These are phyloP conservation scores for Metarhizium anisopliae DNA, from an alignment of 2,329 filamentous ascomycete species.

Conservation along the genomic window DNA sequence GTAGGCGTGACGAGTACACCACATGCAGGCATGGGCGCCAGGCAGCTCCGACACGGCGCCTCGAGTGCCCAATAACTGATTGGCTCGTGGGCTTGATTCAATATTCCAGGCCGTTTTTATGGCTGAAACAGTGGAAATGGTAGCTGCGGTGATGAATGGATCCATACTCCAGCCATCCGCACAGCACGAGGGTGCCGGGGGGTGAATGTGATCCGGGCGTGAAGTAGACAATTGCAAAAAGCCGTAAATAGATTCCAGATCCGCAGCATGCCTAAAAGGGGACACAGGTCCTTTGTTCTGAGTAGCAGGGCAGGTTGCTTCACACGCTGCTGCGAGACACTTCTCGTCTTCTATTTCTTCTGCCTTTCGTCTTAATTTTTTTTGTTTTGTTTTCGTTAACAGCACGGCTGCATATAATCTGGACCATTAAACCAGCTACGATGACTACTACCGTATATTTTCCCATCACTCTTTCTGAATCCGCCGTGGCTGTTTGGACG, in stretches of 20 bases:
- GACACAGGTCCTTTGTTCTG: neutral
- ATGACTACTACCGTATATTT: neutral
- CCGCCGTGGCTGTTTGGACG: neutral
- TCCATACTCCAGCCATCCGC: too few species aligned
- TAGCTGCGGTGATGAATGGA: too few species aligned
- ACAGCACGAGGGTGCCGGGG: too few species aligned
- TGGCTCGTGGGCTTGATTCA: neutral
- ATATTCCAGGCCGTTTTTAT: neutral
- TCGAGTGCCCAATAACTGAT: neutral
- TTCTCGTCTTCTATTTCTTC: neutral
- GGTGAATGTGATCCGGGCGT: too few species aligned
- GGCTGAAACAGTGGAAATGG: too few species aligned
- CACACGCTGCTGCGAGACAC: neutral
- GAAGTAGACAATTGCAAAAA: too few species aligned
- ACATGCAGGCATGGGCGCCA: too few species aligned
- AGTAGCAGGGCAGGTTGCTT: neutral
- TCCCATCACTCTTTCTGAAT: neutral
- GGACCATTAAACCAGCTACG: neutral
- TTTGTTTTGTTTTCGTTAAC: neutral
- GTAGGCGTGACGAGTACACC: too few species aligned
- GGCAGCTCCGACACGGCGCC: too few species aligned
- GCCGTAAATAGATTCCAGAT: neutral
- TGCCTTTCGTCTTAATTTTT: neutral
- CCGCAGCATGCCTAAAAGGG: neutral
- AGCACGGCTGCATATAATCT: neutral